Conservation (phyloP, 108 stramenopile species). For the Parietichytrium sp. region DNA sequence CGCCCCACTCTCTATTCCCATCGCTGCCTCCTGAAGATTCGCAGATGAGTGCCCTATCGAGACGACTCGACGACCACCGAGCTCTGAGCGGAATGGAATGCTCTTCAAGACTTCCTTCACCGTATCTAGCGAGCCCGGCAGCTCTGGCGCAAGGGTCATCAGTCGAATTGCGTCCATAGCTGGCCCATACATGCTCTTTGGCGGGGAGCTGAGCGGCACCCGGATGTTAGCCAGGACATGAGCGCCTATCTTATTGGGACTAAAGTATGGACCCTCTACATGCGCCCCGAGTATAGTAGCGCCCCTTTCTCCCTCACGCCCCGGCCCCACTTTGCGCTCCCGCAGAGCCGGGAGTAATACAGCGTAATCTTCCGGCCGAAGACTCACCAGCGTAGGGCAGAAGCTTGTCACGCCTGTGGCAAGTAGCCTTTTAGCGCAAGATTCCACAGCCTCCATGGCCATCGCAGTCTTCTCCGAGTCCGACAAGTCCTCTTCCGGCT, state of each 20-base stretch:
- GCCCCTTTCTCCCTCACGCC: background rate
- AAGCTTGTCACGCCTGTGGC: conserved; percentile 58
- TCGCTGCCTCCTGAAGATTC: conserved; percentile 48
- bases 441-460: too few species aligned
- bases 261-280: conserved; percentile 66
- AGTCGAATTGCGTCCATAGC: conserved; percentile 47
- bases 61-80: conserved; percentile 49
- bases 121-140: conserved; percentile 48
- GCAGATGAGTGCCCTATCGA: conserved; percentile 63
- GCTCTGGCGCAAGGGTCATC: conserved; percentile 65
- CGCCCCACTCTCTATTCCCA: conserved; percentile 56
- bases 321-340: background rate
- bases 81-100: too few species aligned
- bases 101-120: conserved; percentile 33
- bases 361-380: conserved; percentile 45
- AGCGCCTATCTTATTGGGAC: conserved; percentile 54
- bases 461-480: conserved; percentile 37
- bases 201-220: background rate
- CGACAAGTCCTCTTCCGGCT: background rate
- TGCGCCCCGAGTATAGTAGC: conserved; percentile 60
- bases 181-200: conserved; percentile 43
- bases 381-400: conserved; percentile 63
- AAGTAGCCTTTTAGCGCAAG: conserved; percentile 35
- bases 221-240: conserved; percentile 48
- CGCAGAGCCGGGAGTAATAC: conserved; percentile 33